Base-by-base conservation (phyloP, 139 green algal genomes). In the Desmodesmus armatus region DNA sequence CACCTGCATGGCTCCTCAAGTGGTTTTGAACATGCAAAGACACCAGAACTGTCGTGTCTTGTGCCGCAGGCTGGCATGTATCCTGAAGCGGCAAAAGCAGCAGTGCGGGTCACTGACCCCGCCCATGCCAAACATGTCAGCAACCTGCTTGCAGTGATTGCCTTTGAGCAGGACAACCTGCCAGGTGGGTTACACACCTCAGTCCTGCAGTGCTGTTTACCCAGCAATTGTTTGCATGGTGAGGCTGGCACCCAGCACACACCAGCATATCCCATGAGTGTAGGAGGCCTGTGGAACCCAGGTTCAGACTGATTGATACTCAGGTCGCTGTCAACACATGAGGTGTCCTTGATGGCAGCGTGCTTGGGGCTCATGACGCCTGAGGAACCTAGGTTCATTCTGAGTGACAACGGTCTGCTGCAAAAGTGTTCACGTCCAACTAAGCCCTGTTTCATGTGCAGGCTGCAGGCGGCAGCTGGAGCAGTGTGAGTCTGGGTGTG, bases 141-240 rank as follows among this genome's bases (percentile, higher is more conserved):
- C 33, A 93, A 80, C 21, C 87, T 96, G 53, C 85, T 95, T 70
- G 88, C 94, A 3, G 90, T 89, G n/a, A 95, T 94, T 75, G 89
- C 89, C 15, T 97, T 96, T 51, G 94, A 96, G 75, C 90, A 95
- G 82, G 92, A 94, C 41, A 93, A 98, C 86, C 84, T 95, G 3
- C 37, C 83, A 90, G 89, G 89, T 91, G 29, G 19, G 37, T 27
- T 13, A 3, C 6, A 5, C n/a, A n/a, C n/a, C n/a, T n/a, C n/a
- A n/a, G n/a, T n/a, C n/a, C n/a, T n/a, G n/a, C n/a, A n/a, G n/a
- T n/a, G n/a, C n/a, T n/a, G n/a, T n/a, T n/a, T n/a, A n/a, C n/a
- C n/a, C n/a, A n/a, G n/a, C n/a, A n/a, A n/a, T n/a, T n/a, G n/a
- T n/a, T n/a, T n/a, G n/a, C n/a, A n/a, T n/a, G n/a, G n/a, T n/a